Evolutionary conservation across 1,139 yeast genomes (phyloP), one percentile per base, ranked within the genome.

Genomic region (Kurtzmaniella quercitrusa): DNA sequence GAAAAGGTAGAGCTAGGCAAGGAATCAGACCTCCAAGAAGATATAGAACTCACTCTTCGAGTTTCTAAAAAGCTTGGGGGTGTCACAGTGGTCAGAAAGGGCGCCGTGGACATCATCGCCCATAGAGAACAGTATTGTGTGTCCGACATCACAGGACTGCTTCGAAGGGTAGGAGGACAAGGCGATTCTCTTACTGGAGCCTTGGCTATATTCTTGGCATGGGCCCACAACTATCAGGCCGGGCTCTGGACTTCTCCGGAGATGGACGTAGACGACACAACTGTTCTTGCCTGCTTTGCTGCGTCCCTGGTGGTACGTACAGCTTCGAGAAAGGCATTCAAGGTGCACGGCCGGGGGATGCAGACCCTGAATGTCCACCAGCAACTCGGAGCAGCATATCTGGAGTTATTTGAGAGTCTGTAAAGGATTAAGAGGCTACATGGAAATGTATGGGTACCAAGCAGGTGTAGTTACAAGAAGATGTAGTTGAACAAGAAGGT

Each of bases 321-420:
- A 21, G 85, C 96, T 37, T 75, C 90, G 1, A 58, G 65, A 21
- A 66, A 71, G 49, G 97, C 98, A 0, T 93, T 70, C 56, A 65
- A 68, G 23, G 68, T 70, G 41, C 74, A 81, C 47, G 88, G 89
- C 2, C 69, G 98, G 42, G 77, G 95, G 4, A 82, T 90, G 85
- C 88, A 88, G 57, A 88, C 98, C 0, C 80, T 91, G 2, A 87
- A 90, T 59, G 66, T 93, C 23, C 90, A 90, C 48, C 73, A 76
- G 44, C 75, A 72, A 48, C 79, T 91, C 21, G 86, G 88, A 1
- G 69, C 68, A 10, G 83, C 93, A 0, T 89, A 75, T 55, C 55
- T 56, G n/a, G 77, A 75, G 37, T 55, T 83, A 7, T 82, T 14
- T 16, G 34, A 29, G n/a, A 10, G 15, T n/a, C 15, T 6, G n/a